Base-by-base conservation (phyloP, 2,329 filamentous ascomycete genomes). In the Bertia moriformis region DNA sequence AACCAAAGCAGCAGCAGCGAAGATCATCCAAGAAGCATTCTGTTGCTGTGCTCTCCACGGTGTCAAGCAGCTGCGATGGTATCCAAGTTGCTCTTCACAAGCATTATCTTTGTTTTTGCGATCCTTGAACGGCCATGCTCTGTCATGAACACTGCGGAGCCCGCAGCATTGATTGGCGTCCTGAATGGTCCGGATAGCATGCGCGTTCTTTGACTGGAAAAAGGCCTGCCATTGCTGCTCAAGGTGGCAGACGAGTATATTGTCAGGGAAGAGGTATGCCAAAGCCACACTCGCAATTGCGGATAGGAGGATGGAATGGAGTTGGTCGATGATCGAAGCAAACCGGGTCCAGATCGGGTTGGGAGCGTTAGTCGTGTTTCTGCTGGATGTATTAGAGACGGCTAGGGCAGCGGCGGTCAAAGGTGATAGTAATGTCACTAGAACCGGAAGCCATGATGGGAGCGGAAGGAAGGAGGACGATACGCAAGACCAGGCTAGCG, bases 41-140 rank as follows among this genome's bases (percentile, higher is more conserved):
- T 44, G 41, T 40, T 58, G 48, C 27, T 51, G 42, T 36, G 41
- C 45, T 14, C 40, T 47, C 57, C 55, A 59, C 13, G 48, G 49
- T 13, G 30, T 46, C 3, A 51, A 32, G 41, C 56, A 60, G 19
- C 51, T 51, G 18, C 43, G 44, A 12, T 29, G 39, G 43, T 58
- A 59, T 12, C 53, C 53, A 1, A 53, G 39, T 37, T 51, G 51
- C 15, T 41, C 14, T 27, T 56, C 52, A 43, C 57, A 60, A 1
- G 54, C 50, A 35, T 49, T 41, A 18, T 53, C 54, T 2, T 46
- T 49, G 18, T 57, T 46, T 4, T 39, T 41, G 0, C 39, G 41
- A 20, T 54, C 51, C 33, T 57, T 58, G 42, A 60, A 59, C 2
- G 56, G 56, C 56, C 56, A 60, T 2, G 56, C 54, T 14, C 54